Evolutionary conservation across 139 green algal genomes (phyloP).

Genomic region (Coccomyxa sp.): DNA sequence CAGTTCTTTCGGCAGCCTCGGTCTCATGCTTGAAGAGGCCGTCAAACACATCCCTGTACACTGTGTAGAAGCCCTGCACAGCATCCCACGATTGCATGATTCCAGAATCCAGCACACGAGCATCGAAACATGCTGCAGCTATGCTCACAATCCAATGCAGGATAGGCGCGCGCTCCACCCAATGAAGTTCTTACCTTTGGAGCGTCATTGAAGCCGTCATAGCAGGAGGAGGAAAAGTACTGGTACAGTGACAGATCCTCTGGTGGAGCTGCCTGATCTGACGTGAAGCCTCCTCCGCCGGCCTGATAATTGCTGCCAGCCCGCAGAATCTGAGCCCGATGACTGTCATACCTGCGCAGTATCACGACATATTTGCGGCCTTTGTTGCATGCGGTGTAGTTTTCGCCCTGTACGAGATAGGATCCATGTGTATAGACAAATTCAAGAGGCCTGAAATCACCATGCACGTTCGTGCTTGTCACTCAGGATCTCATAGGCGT

Average conservation of each 20-base stretch:
- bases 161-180: neutral
- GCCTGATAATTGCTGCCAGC: slow-evolving; percentile 66
- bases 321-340: slow-evolving; percentile 82
- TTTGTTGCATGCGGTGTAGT: neutral
- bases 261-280: slow-evolving; percentile 32
- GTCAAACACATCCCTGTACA: slow-evolving; percentile 81
- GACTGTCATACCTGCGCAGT: slow-evolving; percentile 80
- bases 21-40: slow-evolving; percentile 65
- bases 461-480: slow-evolving; percentile 90
- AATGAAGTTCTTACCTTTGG: slow-evolving; percentile 33
- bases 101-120: neutral
- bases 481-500: slow-evolving; percentile 92
- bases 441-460: slow-evolving; percentile 24
- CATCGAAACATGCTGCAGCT: neutral
- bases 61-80: slow-evolving; percentile 80
- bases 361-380: neutral
- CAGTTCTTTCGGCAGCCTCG: slow-evolving; percentile 9
- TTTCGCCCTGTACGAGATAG: neutral
- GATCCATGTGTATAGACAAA: neutral
- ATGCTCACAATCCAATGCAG: neutral
- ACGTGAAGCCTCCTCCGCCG: slow-evolving; percentile 35
- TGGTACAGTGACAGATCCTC: slow-evolving; percentile 79
- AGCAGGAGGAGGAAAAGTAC: slow-evolving; percentile 77
- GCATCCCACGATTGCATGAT: neutral
- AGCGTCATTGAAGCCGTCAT: slow-evolving; percentile 77